Evolutionary conservation across 2,329 filamentous ascomycete species (phyloP).

Genomic region (Talaromyces verruculosus): DNA sequence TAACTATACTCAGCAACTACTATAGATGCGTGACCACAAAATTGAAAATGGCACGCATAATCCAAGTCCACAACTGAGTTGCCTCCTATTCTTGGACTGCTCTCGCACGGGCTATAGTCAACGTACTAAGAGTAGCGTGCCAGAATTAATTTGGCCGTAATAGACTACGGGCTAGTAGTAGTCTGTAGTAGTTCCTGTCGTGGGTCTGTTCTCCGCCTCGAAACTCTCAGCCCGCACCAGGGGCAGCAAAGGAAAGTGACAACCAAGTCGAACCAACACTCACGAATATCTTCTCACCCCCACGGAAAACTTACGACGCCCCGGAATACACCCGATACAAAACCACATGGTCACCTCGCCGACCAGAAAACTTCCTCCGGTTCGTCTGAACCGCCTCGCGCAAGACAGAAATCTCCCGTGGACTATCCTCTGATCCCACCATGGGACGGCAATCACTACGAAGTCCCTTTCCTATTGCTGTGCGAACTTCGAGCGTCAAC

Average conservation of each 20-base stretch:
- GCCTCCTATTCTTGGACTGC: neutral
- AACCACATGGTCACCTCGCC: neutral
- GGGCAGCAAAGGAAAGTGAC: neutral
- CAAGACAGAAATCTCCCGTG: neutral
- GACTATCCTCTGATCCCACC: conserved; percentile 4
- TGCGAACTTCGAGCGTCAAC: conserved; percentile 22
- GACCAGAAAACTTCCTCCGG: neutral
- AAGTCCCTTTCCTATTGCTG: conserved; percentile 19
- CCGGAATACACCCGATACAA: neutral
- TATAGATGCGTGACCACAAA: neutral
- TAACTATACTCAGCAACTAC: neutral
- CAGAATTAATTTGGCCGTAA: neutral
- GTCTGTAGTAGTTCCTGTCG: neutral
- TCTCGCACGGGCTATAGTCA: neutral
- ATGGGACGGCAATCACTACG: conserved; percentile 23
- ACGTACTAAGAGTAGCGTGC: neutral
- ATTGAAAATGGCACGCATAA: neutral
- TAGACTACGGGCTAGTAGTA: conserved; percentile 6
- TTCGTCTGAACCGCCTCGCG: conserved; percentile 2
- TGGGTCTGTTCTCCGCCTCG: conserved; percentile 13
- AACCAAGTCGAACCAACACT: neutral
- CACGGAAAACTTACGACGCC: neutral
- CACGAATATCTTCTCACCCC: neutral
- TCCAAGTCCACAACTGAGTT: neutral
- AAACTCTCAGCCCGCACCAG: conserved; percentile 12